Percentiles rank a stretch among this genome's conserved stretches.
Evolutionary conservation across 108 stramenopile species (phyloP).

Genomic region (Nitzschia sp.): DNA sequence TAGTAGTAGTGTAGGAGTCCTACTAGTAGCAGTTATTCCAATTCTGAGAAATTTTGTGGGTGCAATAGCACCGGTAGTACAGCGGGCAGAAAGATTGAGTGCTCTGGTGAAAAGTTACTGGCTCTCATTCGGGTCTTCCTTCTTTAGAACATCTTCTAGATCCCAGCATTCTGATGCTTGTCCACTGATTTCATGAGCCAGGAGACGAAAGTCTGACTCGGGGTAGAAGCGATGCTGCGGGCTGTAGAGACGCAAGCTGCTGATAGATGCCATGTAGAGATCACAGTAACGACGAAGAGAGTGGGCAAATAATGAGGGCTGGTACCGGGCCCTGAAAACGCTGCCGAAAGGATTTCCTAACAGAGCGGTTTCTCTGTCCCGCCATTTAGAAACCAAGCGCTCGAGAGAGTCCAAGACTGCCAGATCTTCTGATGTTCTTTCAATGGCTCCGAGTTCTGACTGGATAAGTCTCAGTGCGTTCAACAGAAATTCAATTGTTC

Average conservation of each 20-base stretch:
- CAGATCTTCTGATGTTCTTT: slow-evolving; percentile 59
- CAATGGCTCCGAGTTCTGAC: slow-evolving; percentile 50
- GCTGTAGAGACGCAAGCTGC: slow-evolving; percentile 69
- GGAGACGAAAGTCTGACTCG: slow-evolving; percentile 59
- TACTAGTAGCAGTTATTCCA: too few relatives aligned
- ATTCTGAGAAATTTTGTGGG: too few relatives aligned
- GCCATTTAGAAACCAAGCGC: slow-evolving; percentile 70
- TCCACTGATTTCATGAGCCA: slow-evolving; percentile 72
- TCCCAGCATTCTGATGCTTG: slow-evolving; percentile 54
- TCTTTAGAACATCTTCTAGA: slow-evolving; percentile 29
- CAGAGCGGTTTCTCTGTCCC: slow-evolving; percentile 69
- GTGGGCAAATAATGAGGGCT: slow-evolving; percentile 74
- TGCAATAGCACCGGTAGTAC: too few relatives aligned
- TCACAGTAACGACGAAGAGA: slow-evolving; percentile 70
- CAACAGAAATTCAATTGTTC: slow-evolving; percentile 73
- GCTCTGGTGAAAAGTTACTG: too few relatives aligned
- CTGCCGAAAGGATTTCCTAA: slow-evolving; percentile 87
- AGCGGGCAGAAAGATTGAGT: too few relatives aligned
- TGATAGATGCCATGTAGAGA: slow-evolving; percentile 70
- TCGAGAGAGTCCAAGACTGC: slow-evolving; percentile 70
- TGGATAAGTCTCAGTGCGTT: slow-evolving; percentile 68
- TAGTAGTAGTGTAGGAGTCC: too few relatives aligned
- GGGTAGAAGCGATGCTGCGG: slow-evolving; percentile 89
- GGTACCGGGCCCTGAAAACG: slow-evolving; percentile 84
- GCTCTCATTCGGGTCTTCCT: too few relatives aligned